These are phyloP conservation scores for Spiraea crenata DNA, from an alignment of 331 rosid species.

Conservation along the genomic window DNA sequence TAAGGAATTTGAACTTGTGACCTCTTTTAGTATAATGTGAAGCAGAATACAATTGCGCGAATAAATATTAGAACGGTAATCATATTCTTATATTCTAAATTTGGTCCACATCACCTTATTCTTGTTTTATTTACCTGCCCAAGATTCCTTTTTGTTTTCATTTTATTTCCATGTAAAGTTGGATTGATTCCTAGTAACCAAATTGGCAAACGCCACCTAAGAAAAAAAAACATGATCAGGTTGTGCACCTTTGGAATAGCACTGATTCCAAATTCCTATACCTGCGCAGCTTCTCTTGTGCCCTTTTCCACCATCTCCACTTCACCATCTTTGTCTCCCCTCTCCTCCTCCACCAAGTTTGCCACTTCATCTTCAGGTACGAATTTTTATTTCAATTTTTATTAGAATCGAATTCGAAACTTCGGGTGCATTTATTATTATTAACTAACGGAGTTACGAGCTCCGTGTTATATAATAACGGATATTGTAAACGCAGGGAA, in stretches of 20 bases:
- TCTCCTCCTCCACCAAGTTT: constrained; percentile 9
- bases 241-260: constrained; percentile 13
- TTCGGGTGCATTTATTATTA: no score
- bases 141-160: not conserved
- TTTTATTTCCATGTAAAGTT: not conserved
- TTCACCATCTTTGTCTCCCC: constrained; percentile 1
- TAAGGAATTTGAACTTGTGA: no score
- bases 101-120: not conserved
- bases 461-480: no score
- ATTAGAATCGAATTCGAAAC: no score
- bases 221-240: constrained; percentile 18
- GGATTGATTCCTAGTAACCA: not conserved
- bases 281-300: constrained; percentile 8
- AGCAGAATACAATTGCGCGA: no score
- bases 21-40: no score
- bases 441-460: no score
- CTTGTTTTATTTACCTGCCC: not conserved
- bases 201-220: not conserved
- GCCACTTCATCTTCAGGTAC: constrained; percentile 28
- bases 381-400: not conserved
- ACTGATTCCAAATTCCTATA: constrained; percentile 21
- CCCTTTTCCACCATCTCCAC: constrained; percentile 7
- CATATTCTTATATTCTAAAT: no score
- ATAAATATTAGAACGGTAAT: no score
- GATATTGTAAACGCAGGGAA: constrained; percentile 34